Evolutionary conservation across 2,329 filamentous ascomycete genomes (phyloP).

Genomic region (Ophiocordyceps camponoti-saundersi): DNA sequence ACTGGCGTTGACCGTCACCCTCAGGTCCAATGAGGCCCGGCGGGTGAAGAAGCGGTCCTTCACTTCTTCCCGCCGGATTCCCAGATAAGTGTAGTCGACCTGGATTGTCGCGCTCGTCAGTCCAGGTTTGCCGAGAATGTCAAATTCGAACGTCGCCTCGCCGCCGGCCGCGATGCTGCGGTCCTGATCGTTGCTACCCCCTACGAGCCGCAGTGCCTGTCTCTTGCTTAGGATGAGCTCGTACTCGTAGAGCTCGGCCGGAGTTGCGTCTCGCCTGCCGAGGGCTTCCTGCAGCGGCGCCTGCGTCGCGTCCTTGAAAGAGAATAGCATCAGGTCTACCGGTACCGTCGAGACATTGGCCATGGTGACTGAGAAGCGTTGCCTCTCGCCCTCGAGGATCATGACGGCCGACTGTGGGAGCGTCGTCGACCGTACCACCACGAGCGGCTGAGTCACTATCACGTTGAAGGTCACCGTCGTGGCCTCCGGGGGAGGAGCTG

Average conservation of each 20-base stretch:
- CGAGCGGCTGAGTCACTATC: constrained; percentile 60
- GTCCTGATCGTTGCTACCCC: constrained; percentile 25
- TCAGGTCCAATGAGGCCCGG: constrained; percentile 64
- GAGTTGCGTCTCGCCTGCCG: constrained; percentile 57
- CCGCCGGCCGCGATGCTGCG: constrained; percentile 49
- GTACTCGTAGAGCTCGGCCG: constrained; percentile 70
- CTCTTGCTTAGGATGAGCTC: constrained; percentile 63
- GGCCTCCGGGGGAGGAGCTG: constrained; percentile 24
- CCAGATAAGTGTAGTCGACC: constrained; percentile 75
- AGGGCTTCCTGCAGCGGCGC: constrained; percentile 59
- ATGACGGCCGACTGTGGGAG: constrained; percentile 75
- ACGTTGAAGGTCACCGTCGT: constrained; percentile 50
- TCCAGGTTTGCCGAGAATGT: constrained; percentile 74
- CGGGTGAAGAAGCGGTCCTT: constrained; percentile 66
- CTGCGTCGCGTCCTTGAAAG: constrained; percentile 79
- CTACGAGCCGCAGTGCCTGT: constrained; percentile 45
- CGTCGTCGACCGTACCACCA: constrained; percentile 59
- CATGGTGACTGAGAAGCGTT: constrained; percentile 60
- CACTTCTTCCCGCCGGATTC: constrained; percentile 48
- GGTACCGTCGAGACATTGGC: constrained; percentile 62
- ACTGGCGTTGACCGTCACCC: constrained; percentile 82
- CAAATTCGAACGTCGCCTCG: constrained; percentile 59
- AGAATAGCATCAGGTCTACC: constrained; percentile 73
- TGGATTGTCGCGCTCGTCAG: constrained; percentile 65
- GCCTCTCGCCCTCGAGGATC: constrained; percentile 80